Evolutionary conservation across 805 yeast genomes (phyloP), one percentile per base, ranked within the genome.

Genomic region (Hemisphaericaspora nanyangensis): DNA sequence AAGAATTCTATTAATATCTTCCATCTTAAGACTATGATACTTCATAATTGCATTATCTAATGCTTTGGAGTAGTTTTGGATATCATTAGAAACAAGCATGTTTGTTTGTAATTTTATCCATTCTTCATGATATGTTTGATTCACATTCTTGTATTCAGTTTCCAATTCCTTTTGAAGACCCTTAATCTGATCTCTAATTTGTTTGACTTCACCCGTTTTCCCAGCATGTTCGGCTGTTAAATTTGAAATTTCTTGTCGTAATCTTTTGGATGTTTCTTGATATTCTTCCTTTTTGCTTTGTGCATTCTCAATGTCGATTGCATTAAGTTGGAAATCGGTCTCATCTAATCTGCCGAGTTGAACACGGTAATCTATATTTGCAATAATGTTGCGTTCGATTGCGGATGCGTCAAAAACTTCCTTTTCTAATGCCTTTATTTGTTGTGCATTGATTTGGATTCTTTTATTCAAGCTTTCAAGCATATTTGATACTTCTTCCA

Each of bases 31-130:
- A 42, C 86, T 76, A 59, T 93, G 99, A 56, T 79, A 91, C 52
- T 81, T 81, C 95, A 93, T 90, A 34, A 93, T 91, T 0, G 98
- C 96, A 46, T 77, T 79, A 55, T 93, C 99, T 33, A 95, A 69
- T 0, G 96, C 96, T 51, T 80, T 86, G 8, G 86, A 76, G 55
- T 89, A 89, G 1, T 85, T 82, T 7, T 72, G 81, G 33, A 93
- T 66, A 61, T 93, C 99, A 39, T 85, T 87, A 5, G 85, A 80
- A 13, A 86, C 83, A 30, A 86, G 74, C 16, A 81, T 58, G 42
- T 82, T 82, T 0, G 95, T 82, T 51, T 87, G 91, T 29, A 88
- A 64, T 52, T 78, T 79, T 15, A 88, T 77, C 76, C 85, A 79
- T 46, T 86, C 93, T 40, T 73, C 70, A 31, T 79, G 79, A 55